phyloP scores from a whole-genome alignment of 2,329 filamentous ascomycete species.

The Leptographium galeiforme region DNA sequence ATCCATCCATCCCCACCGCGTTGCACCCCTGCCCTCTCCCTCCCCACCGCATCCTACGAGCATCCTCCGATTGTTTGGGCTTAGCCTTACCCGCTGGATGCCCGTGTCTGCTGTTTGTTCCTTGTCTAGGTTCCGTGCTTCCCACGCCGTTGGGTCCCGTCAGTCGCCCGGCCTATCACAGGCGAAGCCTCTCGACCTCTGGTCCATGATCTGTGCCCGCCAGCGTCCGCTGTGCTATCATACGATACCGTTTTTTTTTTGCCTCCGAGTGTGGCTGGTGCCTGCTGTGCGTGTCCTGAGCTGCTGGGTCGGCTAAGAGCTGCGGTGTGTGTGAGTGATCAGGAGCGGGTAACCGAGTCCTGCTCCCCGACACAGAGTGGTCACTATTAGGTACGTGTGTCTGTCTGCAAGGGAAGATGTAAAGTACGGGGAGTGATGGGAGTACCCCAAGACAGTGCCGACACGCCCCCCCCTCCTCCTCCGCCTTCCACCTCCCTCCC shows the following conservation, averaged over 20 bases:
- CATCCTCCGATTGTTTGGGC: not conserved
- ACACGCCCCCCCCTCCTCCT: not conserved
- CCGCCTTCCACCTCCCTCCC: not conserved
- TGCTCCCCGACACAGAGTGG: no score
- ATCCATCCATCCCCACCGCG: not conserved
- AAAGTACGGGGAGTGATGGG: not conserved
- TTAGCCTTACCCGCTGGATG: not conserved
- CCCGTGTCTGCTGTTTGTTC: not conserved
- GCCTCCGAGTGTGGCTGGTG: no score
- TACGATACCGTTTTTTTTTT: no score
- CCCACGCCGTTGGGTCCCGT: not conserved
- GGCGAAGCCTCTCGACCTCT: not conserved
- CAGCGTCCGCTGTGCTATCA: not conserved
- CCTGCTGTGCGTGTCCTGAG: not conserved
- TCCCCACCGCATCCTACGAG: not conserved
- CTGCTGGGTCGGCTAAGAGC: not conserved
- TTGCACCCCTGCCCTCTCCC: not conserved
- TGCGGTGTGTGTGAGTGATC: no score
- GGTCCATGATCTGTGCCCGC: not conserved
- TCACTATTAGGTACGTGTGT: no score
- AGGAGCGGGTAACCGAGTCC: no score
- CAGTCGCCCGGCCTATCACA: not conserved
- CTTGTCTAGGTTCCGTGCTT: not conserved
- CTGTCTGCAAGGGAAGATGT: no score
- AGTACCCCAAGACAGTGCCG: not conserved